Evolutionary conservation across 139 green algal species (phyloP), one percentile per base, ranked within the genome.

Genomic region (Chlamydomonas sp.): DNA sequence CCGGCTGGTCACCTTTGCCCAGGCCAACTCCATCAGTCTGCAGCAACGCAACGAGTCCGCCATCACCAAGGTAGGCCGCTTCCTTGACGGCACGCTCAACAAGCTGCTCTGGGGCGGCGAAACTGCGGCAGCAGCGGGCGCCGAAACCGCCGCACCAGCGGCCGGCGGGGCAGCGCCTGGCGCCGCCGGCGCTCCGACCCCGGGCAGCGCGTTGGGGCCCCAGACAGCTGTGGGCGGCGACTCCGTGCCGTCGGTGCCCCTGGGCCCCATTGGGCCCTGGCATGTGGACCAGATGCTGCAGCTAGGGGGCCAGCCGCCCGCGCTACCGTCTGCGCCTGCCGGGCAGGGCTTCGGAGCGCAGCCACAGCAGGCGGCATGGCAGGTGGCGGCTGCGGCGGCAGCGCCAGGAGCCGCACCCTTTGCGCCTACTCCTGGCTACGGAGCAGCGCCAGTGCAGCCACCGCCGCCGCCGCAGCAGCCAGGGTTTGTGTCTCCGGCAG

Each of bases 61-160:
- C 49, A 88, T 91, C 49, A 89, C 68, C 69, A 87, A 87, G 80
- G 80, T 85, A 18, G 82, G 88, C 76, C 58, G 69, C 31, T 91
- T 91, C 88, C 88, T 91, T 3, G 88, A 91, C 69, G 88, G 88
- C 10, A 91, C 88, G n/a, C 85, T 91, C 82, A 91, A 88, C 88
- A 91, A 91, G 81, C 82, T 91, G 76, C 61, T 91, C 0, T 91
- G 88, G 88, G 88, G 88, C 49, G 80, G 81, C 8, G 79, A 84
- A 49, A 8, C 60, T 5, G 73, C 3, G 7, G n/a, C 58, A 63
- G 72, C n/a, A 3, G 72, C 79, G 57, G 79, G 3, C 5, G 60
- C 18, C 14, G 62, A 59, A 59, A 69, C 78, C 5, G 66, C 49
- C 68, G 15, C 78, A 10, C 18, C 59, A 1, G 80, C 80, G 7